Conservation (phyloP, 2,329 filamentous ascomycete genomes). For the Cercospora sp. region DNA sequence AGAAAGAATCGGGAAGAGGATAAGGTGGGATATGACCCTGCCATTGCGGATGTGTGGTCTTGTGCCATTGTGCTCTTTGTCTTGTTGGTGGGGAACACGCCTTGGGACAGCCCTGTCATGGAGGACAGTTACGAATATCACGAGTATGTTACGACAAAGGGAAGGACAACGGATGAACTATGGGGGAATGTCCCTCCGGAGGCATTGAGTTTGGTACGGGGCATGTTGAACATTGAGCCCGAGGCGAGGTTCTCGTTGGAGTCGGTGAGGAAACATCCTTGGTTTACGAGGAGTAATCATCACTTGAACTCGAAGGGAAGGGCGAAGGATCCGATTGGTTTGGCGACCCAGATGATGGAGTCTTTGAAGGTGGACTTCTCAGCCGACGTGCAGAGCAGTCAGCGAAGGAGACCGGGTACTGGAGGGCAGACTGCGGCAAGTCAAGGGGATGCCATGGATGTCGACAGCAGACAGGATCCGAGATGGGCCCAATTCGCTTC, state of each 20-base stretch:
- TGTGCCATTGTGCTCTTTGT: constrained; percentile 98
- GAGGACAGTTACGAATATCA: constrained; percentile 83
- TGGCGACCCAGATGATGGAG: constrained; percentile 95
- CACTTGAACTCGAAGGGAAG: constrained; percentile 73
- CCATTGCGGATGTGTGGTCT: constrained; percentile 92
- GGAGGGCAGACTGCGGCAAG: constrained; percentile 32
- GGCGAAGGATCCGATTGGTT: constrained; percentile 72
- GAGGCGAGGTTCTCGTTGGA: constrained; percentile 77
- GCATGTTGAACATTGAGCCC: constrained; percentile 86
- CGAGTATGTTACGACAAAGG: constrained; percentile 77
- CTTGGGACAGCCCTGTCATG: constrained; percentile 87
- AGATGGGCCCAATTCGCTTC: constrained; percentile 57
- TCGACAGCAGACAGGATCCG: constrained; percentile 54
- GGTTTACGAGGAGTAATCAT: constrained; percentile 83
- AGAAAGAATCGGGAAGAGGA: constrained; percentile 49
- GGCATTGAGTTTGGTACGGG: constrained; percentile 78
- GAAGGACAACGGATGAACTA: constrained; percentile 76
- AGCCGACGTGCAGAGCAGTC: constrained; percentile 60
- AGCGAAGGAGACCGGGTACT: constrained; percentile 21
- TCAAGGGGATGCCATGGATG: constrained; percentile 61
- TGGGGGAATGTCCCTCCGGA: constrained; percentile 77
- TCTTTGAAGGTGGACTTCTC: constrained; percentile 85
- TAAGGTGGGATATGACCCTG: constrained; percentile 67
- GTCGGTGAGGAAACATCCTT: constrained; percentile 85
- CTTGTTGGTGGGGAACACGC: constrained; percentile 90